A percentile compares a stretch with the other conserved stretches of the same genome.
These are phyloP conservation scores for Saccharum hybrid DNA, from an alignment of 202 grass and related monocot species.

Conservation along the genomic window DNA sequence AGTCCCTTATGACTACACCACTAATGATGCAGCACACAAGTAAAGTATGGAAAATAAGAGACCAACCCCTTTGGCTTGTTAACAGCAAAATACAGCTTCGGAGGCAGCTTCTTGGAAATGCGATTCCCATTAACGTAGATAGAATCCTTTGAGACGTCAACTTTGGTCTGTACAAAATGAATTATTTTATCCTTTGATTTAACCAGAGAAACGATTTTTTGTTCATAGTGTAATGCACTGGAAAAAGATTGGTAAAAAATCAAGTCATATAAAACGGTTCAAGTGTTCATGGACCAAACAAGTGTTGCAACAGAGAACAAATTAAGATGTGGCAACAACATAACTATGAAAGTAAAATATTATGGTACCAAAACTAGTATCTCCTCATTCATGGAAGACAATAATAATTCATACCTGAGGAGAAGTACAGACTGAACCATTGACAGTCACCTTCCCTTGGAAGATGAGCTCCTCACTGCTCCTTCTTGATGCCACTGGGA, in stretches of 20 bases:
- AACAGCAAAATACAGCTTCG: conserved; percentile 85
- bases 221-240: conserved; percentile 16
- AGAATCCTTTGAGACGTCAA: conserved; percentile 86
- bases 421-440: conserved; percentile 81
- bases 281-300: background rate
- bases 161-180: conserved; percentile 66
- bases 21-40: background rate
- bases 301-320: background rate
- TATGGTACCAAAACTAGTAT: conserved; percentile 6
- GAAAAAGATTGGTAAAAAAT: background rate
- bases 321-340: background rate
- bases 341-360: background rate
- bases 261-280: conserved; percentile 3
- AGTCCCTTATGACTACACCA: background rate
- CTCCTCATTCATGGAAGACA: background rate
- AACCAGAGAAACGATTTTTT: background rate
- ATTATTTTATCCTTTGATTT: conserved; percentile 7
- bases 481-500: conserved; percentile 89
- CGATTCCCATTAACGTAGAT: conserved; percentile 93
- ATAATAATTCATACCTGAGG: conserved; percentile 66
- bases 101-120: conserved; percentile 87
- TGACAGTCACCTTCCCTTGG: conserved; percentile 97
- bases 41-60: conserved; percentile 30
- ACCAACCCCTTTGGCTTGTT: conserved; percentile 96
- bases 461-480: conserved; percentile 90